Conservation (phyloP, 1,139 yeast genomes). For the Lodderomyces margitis region DNA sequence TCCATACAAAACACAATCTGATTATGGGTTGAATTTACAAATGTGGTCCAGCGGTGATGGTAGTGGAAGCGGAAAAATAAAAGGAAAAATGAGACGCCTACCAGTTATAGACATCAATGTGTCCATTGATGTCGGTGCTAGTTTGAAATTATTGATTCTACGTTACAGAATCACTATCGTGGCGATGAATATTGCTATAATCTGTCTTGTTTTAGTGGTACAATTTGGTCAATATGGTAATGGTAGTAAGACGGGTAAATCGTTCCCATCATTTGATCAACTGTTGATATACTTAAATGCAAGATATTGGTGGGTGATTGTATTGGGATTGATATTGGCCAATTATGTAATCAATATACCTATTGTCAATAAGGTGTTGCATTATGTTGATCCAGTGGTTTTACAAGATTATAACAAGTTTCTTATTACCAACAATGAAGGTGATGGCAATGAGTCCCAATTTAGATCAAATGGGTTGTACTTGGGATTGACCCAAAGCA, state of each 20-base stretch:
- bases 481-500: constrained; percentile 63
- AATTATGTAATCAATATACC: constrained; percentile 35
- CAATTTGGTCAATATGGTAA: constrained; percentile 34
- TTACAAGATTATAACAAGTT: constrained; percentile 38
- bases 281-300: constrained; percentile 29
- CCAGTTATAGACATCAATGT: constrained; percentile 19
- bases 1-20: constrained; percentile 41
- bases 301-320: constrained; percentile 16
- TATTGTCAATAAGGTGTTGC: constrained; percentile 22
- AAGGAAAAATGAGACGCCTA: constrained; percentile 25
- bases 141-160: constrained; percentile 54
- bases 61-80: constrained; percentile 20
- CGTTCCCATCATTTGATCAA: constrained; percentile 51
- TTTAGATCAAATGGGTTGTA: constrained; percentile 44
- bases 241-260: constrained; percentile 22
- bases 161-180: constrained; percentile 64
- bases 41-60: constrained; percentile 37
- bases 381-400: constrained; percentile 58
- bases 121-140: constrained; percentile 41
- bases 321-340: constrained; percentile 23
- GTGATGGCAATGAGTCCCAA: constrained; percentile 16
- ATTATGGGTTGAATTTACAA: constrained; percentile 38
- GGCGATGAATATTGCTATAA: constrained; percentile 49
- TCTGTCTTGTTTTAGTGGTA: constrained; percentile 40
- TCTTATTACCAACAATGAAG: constrained; percentile 19